Evolutionary conservation across 768 basidiomycete species (phyloP).

Genomic region (Sutorius australiensis): DNA sequence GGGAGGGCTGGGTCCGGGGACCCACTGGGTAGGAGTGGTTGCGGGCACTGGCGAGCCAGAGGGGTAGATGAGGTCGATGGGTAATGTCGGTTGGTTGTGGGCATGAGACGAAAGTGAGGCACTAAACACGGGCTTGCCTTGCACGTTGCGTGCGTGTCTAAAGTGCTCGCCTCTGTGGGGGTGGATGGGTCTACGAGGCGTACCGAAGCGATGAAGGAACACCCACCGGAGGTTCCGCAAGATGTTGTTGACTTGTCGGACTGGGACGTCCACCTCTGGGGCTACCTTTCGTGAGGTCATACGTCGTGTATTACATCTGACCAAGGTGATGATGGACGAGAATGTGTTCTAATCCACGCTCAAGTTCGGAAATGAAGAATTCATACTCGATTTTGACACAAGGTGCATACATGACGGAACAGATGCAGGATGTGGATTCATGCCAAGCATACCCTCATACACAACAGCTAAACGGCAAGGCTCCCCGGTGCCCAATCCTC

Average conservation of each 20-base stretch:
- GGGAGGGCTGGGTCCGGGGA: conserved; percentile 51
- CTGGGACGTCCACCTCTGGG: conserved; percentile 6
- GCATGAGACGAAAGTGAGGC: conserved; percentile 18
- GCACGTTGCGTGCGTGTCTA: conserved; percentile 57
- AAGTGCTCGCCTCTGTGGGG: conserved; percentile 64
- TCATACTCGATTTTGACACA: conserved; percentile 29
- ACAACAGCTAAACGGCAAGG: conserved; percentile 5
- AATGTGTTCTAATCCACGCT: neutral
- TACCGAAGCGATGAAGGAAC: neutral
- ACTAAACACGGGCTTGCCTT: conserved; percentile 20
- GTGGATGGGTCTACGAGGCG: neutral
- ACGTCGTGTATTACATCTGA: conserved; percentile 1
- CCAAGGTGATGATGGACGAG: neutral
- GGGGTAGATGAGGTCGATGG: conserved; percentile 38
- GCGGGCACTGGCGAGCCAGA: conserved; percentile 3
- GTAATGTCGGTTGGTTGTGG: conserved; percentile 45
- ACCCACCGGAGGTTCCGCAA: conserved; percentile 28
- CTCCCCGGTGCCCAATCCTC: conserved; percentile 1
- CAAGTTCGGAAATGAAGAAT: conserved; percentile 1
- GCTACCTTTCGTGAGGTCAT: conserved; percentile 13
- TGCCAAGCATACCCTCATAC: conserved; percentile 32
- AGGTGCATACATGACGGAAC: conserved; percentile 26
- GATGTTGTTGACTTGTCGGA: conserved; percentile 28
- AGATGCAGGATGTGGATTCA: conserved; percentile 23
- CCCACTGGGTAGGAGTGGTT: conserved; percentile 12